Evolutionary conservation across 2,329 filamentous ascomycete species (phyloP).

Genomic region (Cladosporium sp.): DNA sequence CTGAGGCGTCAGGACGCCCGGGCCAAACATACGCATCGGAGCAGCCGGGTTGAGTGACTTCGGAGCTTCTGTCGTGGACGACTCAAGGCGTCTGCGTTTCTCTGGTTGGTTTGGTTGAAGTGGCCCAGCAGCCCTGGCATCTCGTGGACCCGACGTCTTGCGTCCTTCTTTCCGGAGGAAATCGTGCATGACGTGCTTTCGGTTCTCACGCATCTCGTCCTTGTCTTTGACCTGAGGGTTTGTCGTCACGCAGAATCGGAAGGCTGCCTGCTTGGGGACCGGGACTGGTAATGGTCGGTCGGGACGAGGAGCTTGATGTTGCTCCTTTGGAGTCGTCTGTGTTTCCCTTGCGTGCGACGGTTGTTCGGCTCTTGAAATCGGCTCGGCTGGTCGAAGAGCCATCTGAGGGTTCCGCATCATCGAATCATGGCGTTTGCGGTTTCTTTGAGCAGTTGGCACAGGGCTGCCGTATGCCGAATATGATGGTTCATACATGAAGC

Average conservation of each 20-base stretch:
- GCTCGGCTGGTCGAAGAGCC: background rate
- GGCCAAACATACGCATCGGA: background rate
- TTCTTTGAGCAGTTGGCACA: background rate
- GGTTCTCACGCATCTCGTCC: conserved; percentile 26
- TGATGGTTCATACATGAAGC: background rate
- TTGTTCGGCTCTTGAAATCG: too few relatives aligned
- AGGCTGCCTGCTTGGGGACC: background rate
- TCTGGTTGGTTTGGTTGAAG: background rate
- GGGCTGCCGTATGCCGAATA: too few relatives aligned
- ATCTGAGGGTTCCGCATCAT: background rate
- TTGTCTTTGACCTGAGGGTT: conserved; percentile 27
- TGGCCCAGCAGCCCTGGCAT: background rate
- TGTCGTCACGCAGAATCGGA: conserved; percentile 26
- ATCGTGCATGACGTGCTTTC: conserved; percentile 30
- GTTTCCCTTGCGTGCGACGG: too few relatives aligned
- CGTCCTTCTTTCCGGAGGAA: conserved; percentile 28
- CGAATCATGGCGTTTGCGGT: background rate
- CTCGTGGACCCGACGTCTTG: conserved; percentile 1
- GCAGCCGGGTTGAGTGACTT: background rate
- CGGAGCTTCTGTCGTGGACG: background rate
- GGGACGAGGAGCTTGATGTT: too few relatives aligned
- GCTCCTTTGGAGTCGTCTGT: background rate
- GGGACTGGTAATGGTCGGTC: background rate
- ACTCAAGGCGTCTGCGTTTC: background rate
- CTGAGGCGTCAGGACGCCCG: conserved; percentile 3